phyloP scores from a whole-genome alignment of 805 yeast genomes.

The Kazachstania viticola region DNA sequence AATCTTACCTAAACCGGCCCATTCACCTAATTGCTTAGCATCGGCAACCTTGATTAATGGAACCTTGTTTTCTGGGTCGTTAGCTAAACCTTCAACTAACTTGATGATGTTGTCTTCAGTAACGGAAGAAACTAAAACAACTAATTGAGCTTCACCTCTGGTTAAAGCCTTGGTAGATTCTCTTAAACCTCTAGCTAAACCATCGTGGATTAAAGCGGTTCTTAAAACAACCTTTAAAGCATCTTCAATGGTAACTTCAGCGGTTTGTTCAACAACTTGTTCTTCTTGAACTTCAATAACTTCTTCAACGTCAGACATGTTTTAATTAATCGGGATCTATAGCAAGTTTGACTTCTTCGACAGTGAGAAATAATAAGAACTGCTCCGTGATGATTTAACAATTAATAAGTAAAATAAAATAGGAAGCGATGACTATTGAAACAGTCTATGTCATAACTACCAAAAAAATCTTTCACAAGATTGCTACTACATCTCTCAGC shows the following conservation, averaged over 20 bases:
- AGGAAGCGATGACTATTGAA: too few species aligned
- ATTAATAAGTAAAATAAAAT: too few species aligned
- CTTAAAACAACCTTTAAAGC: constrained; percentile 96
- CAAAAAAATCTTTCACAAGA: too few species aligned
- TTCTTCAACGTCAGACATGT: constrained; percentile 37
- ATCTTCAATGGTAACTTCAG: constrained; percentile 92
- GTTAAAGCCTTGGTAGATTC: constrained; percentile 98
- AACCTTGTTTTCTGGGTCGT: constrained; percentile 91
- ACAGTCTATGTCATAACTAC: too few species aligned
- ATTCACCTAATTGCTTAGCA: constrained; percentile 99
- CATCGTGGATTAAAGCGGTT: constrained; percentile 96
- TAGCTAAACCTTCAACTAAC: constrained; percentile 98
- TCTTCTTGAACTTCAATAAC: constrained; percentile 74
- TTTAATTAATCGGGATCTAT: constrained; percentile 3
- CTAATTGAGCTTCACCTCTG: constrained; percentile 94
- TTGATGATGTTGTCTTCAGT: constrained; percentile 94
- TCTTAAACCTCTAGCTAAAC: constrained; percentile 99
- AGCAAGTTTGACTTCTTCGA: constrained; percentile 58
- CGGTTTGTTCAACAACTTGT: constrained; percentile 72
- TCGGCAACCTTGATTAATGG: constrained; percentile 99
- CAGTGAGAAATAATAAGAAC: constrained; percentile 33
- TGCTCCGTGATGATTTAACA: constrained; percentile 41
- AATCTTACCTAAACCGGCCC: constrained; percentile 99
- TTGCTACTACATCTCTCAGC: too few species aligned
- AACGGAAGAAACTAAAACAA: constrained; percentile 95